These are phyloP conservation scores for Phellinidium pouzarii DNA, from an alignment of 1,284 basidiomycete genomes.

Conservation along the genomic window DNA sequence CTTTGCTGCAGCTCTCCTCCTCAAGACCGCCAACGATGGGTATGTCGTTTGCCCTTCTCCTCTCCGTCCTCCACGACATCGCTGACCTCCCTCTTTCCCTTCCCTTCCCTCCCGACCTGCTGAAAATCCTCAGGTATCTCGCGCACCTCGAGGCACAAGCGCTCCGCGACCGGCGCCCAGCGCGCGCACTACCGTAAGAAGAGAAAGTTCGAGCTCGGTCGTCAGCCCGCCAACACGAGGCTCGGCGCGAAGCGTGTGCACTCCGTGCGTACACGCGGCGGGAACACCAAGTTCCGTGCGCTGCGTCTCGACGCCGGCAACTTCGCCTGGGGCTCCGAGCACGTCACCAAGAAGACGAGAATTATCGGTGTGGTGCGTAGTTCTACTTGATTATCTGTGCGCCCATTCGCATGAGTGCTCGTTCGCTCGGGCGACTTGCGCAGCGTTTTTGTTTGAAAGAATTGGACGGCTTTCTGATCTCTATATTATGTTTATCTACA, in stretches of 20 bases:
- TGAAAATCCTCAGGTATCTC: constrained; percentile 90
- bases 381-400: constrained; percentile 23
- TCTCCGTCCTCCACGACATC: not conserved
- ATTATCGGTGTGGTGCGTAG: constrained; percentile 84
- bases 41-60: not conserved
- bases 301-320: constrained; percentile 92
- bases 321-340: constrained; percentile 95
- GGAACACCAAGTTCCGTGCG: constrained; percentile 89
- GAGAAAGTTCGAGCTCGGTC: constrained; percentile 98
- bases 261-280: constrained; percentile 88
- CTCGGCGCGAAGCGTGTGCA: constrained; percentile 90
- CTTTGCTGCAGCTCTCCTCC: not conserved
- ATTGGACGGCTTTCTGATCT: too few species aligned
- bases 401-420: not conserved
- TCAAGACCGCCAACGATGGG: constrained; percentile 16
- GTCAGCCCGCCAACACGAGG: constrained; percentile 93
- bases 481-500: constrained; percentile 5
- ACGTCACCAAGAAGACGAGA: constrained; percentile 88
- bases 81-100: not conserved
- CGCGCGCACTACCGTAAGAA: constrained; percentile 97
- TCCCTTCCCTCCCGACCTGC: not conserved
- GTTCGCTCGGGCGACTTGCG: too few species aligned
- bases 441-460: too few species aligned
- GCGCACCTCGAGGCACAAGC: constrained; percentile 91
- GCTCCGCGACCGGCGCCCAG: constrained; percentile 87